Percentiles rank a stretch among this genome's conserved stretches.
These are phyloP conservation scores for Boletus reticulatus DNA, from an alignment of 768 basidiomycete species.

Conservation along the genomic window DNA sequence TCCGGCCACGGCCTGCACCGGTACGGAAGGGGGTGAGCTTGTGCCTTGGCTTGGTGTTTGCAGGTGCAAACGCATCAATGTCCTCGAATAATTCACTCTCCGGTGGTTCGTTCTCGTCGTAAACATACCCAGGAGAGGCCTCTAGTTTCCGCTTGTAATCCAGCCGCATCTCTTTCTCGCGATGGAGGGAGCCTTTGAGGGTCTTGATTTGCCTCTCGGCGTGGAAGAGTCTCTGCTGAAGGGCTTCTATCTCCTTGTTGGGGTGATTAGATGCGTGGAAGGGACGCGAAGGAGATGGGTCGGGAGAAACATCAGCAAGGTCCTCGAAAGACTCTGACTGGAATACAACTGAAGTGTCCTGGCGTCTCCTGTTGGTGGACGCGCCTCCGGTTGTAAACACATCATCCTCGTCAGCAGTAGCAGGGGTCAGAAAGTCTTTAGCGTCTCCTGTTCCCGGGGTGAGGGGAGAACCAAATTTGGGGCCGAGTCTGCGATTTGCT, in stretches of 20 bases:
- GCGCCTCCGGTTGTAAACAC: slow-evolving; percentile 62
- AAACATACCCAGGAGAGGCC: slow-evolving; percentile 35
- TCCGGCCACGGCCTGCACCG: slow-evolving; percentile 41
- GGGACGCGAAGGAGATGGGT: slow-evolving; percentile 56
- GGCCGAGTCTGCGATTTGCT: slow-evolving; percentile 53
- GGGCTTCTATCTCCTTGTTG: slow-evolving; percentile 75
- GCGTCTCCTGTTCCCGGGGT: slow-evolving; percentile 56
- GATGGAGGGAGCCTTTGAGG: slow-evolving; percentile 71
- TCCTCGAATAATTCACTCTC: slow-evolving; percentile 48
- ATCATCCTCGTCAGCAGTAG: slow-evolving; percentile 55
- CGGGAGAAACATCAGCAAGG: slow-evolving; percentile 53
- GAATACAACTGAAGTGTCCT: slow-evolving; percentile 48
- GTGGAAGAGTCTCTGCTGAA: slow-evolving; percentile 80
- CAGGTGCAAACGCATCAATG: slow-evolving; percentile 36
- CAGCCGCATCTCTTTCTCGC: slow-evolving; percentile 82
- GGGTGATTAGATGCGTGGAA: slow-evolving; percentile 75
- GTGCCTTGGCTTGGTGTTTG: slow-evolving; percentile 35
- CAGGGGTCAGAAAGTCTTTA: slow-evolving; percentile 57
- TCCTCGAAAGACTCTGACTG: slow-evolving; percentile 48
- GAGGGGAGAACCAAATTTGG: slow-evolving; percentile 68
- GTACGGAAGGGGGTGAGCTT: slow-evolving; percentile 57
- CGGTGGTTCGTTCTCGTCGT: slow-evolving; percentile 36
- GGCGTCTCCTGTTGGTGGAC: slow-evolving; percentile 60
- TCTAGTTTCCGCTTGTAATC: slow-evolving; percentile 59
- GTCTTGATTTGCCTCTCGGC: slow-evolving; percentile 85